phyloP scores from a whole-genome alignment of 2,329 filamentous ascomycete genomes.

The Aspergillus candidus region DNA sequence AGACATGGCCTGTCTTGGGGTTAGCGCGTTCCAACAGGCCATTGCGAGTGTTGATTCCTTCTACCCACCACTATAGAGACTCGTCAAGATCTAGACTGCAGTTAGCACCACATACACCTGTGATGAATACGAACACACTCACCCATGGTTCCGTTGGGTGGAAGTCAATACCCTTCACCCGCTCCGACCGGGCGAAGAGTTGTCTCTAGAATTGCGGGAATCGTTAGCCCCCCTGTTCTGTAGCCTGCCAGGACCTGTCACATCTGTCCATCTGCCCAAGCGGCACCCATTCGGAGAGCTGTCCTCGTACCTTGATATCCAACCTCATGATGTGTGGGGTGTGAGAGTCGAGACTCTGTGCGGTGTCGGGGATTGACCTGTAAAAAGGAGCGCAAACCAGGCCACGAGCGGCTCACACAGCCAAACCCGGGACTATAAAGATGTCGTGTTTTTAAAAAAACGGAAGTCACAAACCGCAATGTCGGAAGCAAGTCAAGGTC shows the following conservation, averaged over 20 bases:
- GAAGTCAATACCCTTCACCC: constrained; percentile 96
- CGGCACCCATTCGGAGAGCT: constrained; percentile 2
- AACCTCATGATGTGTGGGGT: constrained; percentile 48
- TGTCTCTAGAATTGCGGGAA: constrained; percentile 55
- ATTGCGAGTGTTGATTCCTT: background rate
- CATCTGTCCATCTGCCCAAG: background rate
- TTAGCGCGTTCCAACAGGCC: constrained; percentile 19
- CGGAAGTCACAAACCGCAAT: constrained; percentile 2
- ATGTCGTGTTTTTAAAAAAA: constrained; percentile 6
- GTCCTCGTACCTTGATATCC: constrained; percentile 51
- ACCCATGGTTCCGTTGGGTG: constrained; percentile 96
- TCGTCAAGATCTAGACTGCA: constrained; percentile 66
- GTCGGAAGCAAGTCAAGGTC: constrained; percentile 11
- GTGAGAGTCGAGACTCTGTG: constrained; percentile 28
- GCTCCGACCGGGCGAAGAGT: constrained; percentile 83
- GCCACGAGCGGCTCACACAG: constrained; percentile 31
- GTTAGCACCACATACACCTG: constrained; percentile 16
- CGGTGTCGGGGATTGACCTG: constrained; percentile 28
- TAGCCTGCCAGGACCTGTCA: constrained; percentile 1
- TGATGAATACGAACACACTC: constrained; percentile 22
- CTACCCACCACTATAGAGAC: constrained; percentile 80
- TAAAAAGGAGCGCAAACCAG: constrained; percentile 24
- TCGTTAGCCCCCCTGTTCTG: constrained; percentile 32
- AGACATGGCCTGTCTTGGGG: constrained; percentile 73
- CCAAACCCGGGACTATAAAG: constrained; percentile 18